phyloP scores from a whole-genome alignment of 1,139 yeast genomes.

The Candida sp. region DNA sequence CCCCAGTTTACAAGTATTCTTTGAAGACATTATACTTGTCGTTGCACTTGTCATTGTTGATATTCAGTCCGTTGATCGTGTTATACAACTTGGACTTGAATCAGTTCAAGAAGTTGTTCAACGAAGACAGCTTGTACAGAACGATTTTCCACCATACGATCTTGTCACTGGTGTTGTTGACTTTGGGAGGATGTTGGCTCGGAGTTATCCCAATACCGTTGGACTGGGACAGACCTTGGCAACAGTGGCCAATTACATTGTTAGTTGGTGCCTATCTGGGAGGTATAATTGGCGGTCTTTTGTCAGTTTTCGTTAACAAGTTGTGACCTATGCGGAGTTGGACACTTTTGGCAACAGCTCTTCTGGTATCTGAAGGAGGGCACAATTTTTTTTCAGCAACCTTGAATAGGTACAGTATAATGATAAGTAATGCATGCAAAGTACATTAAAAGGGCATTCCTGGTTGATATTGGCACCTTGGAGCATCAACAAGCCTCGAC shows the following conservation, averaged over 20 bases:
- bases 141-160: slow-evolving; percentile 37
- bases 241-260: slow-evolving; percentile 94
- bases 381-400: too few species aligned
- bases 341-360: too few species aligned
- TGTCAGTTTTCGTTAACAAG: slow-evolving; percentile 16
- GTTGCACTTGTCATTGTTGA: slow-evolving; percentile 64
- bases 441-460: not conserved
- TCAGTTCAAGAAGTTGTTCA: slow-evolving; percentile 25
- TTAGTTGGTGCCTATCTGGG: slow-evolving; percentile 83
- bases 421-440: too few species aligned
- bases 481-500: too few species aligned
- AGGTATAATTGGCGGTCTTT: slow-evolving; percentile 56
- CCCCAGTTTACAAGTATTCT: slow-evolving; percentile 67
- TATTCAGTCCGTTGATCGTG: slow-evolving; percentile 67
- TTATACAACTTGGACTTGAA: slow-evolving; percentile 60
- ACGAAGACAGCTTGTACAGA: slow-evolving; percentile 24
- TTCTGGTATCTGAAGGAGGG: too few species aligned
- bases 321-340: not conserved
- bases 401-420: too few species aligned
- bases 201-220: slow-evolving; percentile 95
- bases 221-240: slow-evolving; percentile 99
- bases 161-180: slow-evolving; percentile 48
- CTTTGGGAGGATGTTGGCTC: slow-evolving; percentile 83
- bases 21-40: slow-evolving; percentile 69
- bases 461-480: not conserved